Evolutionary conservation across 768 basidiomycete species (phyloP).

Genomic region (Mycena latifolia): DNA sequence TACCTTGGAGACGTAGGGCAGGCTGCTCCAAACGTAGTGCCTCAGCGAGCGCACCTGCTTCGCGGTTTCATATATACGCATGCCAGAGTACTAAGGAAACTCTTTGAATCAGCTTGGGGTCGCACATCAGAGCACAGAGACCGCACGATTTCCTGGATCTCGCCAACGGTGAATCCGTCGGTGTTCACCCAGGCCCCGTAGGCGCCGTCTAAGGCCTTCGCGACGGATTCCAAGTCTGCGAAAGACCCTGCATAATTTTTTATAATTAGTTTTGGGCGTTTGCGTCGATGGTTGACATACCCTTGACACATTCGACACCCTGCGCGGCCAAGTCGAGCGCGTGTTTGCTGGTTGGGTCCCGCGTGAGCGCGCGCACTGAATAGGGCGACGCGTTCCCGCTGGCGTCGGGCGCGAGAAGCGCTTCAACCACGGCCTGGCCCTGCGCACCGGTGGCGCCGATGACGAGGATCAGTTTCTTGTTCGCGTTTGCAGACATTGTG

Average conservation of each 20-base stretch:
- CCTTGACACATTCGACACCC: constrained; percentile 54
- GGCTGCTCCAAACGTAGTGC: constrained; percentile 55
- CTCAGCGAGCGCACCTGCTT: constrained; percentile 46
- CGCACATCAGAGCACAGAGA: background rate
- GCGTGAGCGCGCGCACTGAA: constrained; percentile 55
- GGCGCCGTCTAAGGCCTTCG: constrained; percentile 47
- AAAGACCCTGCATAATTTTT: constrained; percentile 46
- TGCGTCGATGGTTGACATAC: constrained; percentile 31
- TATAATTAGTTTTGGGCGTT: no score
- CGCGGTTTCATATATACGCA: constrained; percentile 56
- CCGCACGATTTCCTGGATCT: constrained; percentile 50
- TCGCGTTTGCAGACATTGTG: background rate
- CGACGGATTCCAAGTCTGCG: constrained; percentile 45
- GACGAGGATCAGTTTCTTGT: constrained; percentile 53
- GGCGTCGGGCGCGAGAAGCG: constrained; percentile 41
- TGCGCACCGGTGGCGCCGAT: constrained; percentile 63
- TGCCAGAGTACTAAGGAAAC: constrained; percentile 49
- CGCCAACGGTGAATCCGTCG: constrained; percentile 56
- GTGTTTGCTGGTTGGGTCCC: constrained; percentile 46
- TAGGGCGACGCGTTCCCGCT: constrained; percentile 52
- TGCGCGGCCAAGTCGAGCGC: constrained; percentile 49
- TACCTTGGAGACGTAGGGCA: constrained; percentile 20
- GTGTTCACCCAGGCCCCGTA: constrained; percentile 57
- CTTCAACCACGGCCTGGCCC: constrained; percentile 53
- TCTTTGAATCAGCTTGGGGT: background rate